phyloP scores from a whole-genome alignment of 352 stramenopile genomes.

The Globisporangium viniferum region DNA sequence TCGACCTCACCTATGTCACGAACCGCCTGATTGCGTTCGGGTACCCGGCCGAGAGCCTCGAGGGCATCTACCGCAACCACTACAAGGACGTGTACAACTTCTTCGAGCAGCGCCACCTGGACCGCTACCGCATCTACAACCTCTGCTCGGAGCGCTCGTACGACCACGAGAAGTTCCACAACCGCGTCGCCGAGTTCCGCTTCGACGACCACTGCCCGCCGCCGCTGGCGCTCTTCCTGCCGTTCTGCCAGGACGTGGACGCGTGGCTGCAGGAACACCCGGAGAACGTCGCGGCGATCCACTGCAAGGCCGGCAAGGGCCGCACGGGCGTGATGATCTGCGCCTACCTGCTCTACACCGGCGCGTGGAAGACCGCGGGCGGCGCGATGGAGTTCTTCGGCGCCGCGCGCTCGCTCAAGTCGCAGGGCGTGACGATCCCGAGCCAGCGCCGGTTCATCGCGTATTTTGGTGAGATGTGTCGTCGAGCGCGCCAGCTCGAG shows the following conservation, averaged over 20 bases:
- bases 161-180: slow-evolving; percentile 75
- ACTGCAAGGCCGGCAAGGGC: slow-evolving; percentile 91
- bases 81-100: slow-evolving; percentile 89
- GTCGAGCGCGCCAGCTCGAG: slow-evolving; percentile 11
- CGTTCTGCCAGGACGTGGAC: slow-evolving; percentile 67
- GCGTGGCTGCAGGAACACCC: slow-evolving; percentile 50
- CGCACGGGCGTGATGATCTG: slow-evolving; percentile 89
- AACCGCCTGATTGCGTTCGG: slow-evolving; percentile 84
- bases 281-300: slow-evolving; percentile 82
- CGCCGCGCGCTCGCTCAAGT: slow-evolving; percentile 64
- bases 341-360: slow-evolving; percentile 68
- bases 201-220: slow-evolving; percentile 89
- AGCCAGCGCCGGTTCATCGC: slow-evolving; percentile 74
- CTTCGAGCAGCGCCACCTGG: slow-evolving; percentile 79
- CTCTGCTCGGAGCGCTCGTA: slow-evolving; percentile 87
- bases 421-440: slow-evolving; percentile 81
- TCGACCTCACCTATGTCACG: slow-evolving; percentile 92
- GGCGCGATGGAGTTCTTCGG: slow-evolving; percentile 70
- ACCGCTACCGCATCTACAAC: slow-evolving; percentile 90
- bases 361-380: slow-evolving; percentile 53
- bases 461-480: slow-evolving; percentile 71
- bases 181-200: slow-evolving; percentile 66
- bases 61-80: slow-evolving; percentile 89
- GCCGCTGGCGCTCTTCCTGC: slow-evolving; percentile 64
- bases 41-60: slow-evolving; percentile 85